Conservation (phyloP, 2,329 filamentous ascomycete species). For the Aureobasidium sp. region DNA sequence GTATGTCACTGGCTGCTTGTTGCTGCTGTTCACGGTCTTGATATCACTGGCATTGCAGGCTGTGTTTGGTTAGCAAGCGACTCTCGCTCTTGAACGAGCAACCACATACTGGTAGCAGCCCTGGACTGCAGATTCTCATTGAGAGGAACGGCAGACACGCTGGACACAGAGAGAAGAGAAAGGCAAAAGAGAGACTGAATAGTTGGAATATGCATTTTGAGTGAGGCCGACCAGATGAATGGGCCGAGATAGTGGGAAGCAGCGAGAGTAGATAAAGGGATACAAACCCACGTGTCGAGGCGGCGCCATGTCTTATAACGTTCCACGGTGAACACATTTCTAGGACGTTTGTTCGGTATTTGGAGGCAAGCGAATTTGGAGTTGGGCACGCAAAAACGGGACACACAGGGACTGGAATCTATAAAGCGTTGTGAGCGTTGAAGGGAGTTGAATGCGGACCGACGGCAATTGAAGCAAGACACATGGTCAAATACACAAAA, state of each 20-base stretch:
- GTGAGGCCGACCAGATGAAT: not conserved
- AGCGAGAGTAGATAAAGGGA: not conserved
- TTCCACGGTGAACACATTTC: not conserved
- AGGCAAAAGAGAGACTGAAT: slow-evolving; percentile 9
- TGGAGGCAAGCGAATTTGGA: not conserved
- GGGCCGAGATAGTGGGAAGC: not conserved
- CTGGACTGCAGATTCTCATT: slow-evolving; percentile 1
- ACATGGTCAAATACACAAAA: not conserved
- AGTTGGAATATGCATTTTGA: slow-evolving; percentile 11
- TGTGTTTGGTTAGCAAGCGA: not conserved
- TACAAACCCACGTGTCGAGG: not conserved
- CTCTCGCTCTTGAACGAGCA: not conserved
- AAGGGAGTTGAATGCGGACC: not conserved
- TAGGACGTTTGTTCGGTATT: slow-evolving; percentile 1
- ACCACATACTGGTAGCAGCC: not conserved
- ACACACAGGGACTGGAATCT: not conserved
- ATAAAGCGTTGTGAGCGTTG: slow-evolving; percentile 7
- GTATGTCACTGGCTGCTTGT: slow-evolving; percentile 7
- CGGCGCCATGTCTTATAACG: slow-evolving; percentile 11
- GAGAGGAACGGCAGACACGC: slow-evolving; percentile 11
- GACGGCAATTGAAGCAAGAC: slow-evolving; percentile 11
- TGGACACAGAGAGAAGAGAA: slow-evolving; percentile 4
- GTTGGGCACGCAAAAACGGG: not conserved
- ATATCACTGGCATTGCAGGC: slow-evolving; percentile 10
- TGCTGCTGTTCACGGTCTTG: not conserved